Conservation (phyloP, 1,139 yeast species). For the Candida frijolesensis region DNA sequence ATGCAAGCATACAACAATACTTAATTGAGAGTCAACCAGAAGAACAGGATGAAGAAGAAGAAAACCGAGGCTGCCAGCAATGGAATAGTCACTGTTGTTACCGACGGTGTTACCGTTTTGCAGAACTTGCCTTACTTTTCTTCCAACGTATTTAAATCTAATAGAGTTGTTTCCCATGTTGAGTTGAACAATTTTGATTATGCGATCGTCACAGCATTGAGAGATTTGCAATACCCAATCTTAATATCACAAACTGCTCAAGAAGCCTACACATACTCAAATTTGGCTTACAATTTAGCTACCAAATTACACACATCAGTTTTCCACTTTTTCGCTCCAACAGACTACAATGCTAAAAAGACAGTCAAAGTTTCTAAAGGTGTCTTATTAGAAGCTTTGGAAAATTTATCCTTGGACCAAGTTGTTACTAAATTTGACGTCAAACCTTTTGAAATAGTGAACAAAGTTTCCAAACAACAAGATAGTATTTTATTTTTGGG, state of each 20-base stretch:
- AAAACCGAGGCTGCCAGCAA: constrained; percentile 17
- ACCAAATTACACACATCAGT: constrained; percentile 53
- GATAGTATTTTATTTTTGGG: constrained; percentile 67
- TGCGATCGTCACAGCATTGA: constrained; percentile 64
- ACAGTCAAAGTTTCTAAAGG: constrained; percentile 18
- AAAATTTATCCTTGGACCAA: constrained; percentile 26
- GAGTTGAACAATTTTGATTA: constrained; percentile 61
- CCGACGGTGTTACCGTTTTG: constrained; percentile 56
- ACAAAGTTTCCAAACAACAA: constrained; percentile 35
- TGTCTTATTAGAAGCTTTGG: constrained; percentile 20
- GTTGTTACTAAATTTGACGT: constrained; percentile 29
- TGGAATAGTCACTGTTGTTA: constrained; percentile 49
- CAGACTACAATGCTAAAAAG: constrained; percentile 19
- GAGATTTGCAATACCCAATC: constrained; percentile 67
- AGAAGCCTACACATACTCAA: constrained; percentile 55
- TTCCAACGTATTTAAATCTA: constrained; percentile 35
- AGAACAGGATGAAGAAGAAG: constrained; percentile 5
- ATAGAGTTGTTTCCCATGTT: constrained; percentile 61
- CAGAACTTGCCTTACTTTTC: constrained; percentile 58
- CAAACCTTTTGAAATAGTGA: constrained; percentile 33
- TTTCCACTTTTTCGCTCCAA: constrained; percentile 63
- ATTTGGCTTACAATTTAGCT: constrained; percentile 56
- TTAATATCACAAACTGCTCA: constrained; percentile 62
- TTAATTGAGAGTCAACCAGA: constrained; percentile 18
- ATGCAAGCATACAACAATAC: constrained; percentile 41